Evolutionary conservation across 768 basidiomycete species (phyloP), one percentile per base, ranked within the genome.

Genomic region (Tricholoma sp.): DNA sequence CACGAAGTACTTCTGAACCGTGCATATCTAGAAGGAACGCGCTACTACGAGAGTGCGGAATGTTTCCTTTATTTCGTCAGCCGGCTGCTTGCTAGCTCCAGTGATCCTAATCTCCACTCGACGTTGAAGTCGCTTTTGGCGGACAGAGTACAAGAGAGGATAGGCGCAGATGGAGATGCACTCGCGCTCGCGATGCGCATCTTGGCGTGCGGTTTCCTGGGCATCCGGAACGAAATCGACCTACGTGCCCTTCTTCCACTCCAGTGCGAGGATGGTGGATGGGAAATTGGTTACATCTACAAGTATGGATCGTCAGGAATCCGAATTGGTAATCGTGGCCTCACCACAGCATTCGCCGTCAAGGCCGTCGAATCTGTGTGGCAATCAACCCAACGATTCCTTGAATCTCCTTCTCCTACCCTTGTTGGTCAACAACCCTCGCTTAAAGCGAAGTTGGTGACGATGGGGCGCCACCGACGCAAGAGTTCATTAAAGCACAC

Each of bases 141-240:
- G 21, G 77, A 75, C 57, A 75, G 82, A 7, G 61, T 81, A 9
- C 71, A 72, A 53, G 83, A 84, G 64, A 76, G 79, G 5, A 72
- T 80, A 19, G 82, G 82, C 7, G 72, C 69, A 1, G 67, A 72
- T 5, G 81, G 79, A 21, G 82, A 82, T 61, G 73, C 83, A 1
- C 67, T 83, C n/a, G 79, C 80, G 5, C 76, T 84, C 1, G 78
- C 81, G 0, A 81, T 83, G 79, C 81, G 83, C 0, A 72, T 85
- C 49, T 59, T 81, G 18, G 76, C 76, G 0, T 77, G 78, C 39
- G 66, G 71, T 1, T 69, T 66, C 10, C 69, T 79, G 11, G 79
- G 75, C 5, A 51, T 82, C 16, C 61, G 64, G 24, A 70, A 80
- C 61, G 70, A 76, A 14, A 67, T 74, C 1, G 83, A 84, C 63